Percentiles rank a stretch among this genome's conserved stretches.
Evolutionary conservation across 116 monocot genomes (phyloP).

Genomic region (Zostera marina): DNA sequence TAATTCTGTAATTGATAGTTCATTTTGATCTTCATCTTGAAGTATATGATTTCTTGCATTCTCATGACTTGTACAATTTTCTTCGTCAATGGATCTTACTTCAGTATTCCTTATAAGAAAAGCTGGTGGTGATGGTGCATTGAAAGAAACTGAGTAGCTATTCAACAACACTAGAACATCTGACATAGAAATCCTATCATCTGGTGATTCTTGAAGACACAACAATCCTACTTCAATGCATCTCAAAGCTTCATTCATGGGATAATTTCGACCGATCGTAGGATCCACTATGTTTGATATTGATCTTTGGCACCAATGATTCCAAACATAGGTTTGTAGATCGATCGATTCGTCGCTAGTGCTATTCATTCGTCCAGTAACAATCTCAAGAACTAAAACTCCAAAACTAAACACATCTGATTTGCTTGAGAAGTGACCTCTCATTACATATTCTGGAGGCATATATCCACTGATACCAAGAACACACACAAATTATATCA

Average conservation of each 20-base stretch:
- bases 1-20: not conserved
- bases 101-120: not conserved
- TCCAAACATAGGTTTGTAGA: not conserved
- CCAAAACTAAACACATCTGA: conserved; percentile 16
- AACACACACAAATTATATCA: not conserved
- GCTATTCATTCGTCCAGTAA: conserved; percentile 9
- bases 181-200: not conserved
- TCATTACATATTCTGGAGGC: conserved; percentile 14
- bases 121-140: not conserved
- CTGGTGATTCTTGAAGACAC: not conserved
- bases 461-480: conserved; percentile 3
- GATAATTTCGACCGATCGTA: not conserved
- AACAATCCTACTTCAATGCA: not conserved
- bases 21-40: not conserved
- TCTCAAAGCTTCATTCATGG: conserved; percentile 1
- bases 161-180: not conserved
- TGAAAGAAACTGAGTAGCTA: not conserved
- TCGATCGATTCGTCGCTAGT: not conserved
- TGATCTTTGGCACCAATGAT: too few relatives aligned
- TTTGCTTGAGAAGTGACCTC: conserved; percentile 1
- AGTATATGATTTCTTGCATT: not conserved
- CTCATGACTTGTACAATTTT: not conserved
- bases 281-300: too few relatives aligned
- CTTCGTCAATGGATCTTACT: not conserved
- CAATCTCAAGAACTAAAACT: conserved; percentile 11